Evolutionary conservation across 2,329 filamentous ascomycete genomes (phyloP), one percentile per base, ranked within the genome.

Genomic region (Biscogniauxia sp.): DNA sequence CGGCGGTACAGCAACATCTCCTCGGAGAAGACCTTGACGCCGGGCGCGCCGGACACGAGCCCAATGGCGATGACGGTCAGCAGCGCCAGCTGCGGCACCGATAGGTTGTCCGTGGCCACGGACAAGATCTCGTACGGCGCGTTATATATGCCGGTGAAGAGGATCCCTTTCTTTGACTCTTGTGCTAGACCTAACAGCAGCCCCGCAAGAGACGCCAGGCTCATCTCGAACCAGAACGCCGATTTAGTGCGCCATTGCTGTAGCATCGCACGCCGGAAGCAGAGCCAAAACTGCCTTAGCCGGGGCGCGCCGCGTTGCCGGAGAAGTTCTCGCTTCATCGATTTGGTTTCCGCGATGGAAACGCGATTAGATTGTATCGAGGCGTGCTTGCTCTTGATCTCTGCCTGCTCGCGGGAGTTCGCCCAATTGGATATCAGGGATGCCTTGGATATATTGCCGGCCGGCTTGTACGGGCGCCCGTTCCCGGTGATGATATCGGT

Each of bases 401-500:
- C 63, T 1, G 66, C 64, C 52, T 65, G 66, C 32, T 73, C 62
- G 0, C 70, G 72, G 1, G 69, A 75, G n/a, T 63, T 60, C 0
- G 68, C 65, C 83, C 82, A 86, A 65, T 82, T 69, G 0, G 78
- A 72, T 25, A 85, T 84, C 25, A 86, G 74, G 8, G 75, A 67
- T n/a, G 81, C 75, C 28, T 80, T 80, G 37, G 77, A 78, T 26
- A 81, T 76, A 49, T 83, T 79, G 4, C 79, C 80, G 0, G 67
- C 68, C 3, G 61, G 66, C 63, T 83, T 82, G 71, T 86, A 85
- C 13, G 75, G 69, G 15, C 78, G 73, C 0, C 84, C 83, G 63
- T 85, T 82, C 2, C 84, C 84, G 0, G 83, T 84, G 66, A 87
- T 82, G 64, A 87, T 86, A 57, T 88, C 84, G n/a, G 84, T 84